Percentiles rank a stretch among this genome's conserved stretches.
Conservation (phyloP, 345 rosid genomes). For the Salix exigua region DNA sequence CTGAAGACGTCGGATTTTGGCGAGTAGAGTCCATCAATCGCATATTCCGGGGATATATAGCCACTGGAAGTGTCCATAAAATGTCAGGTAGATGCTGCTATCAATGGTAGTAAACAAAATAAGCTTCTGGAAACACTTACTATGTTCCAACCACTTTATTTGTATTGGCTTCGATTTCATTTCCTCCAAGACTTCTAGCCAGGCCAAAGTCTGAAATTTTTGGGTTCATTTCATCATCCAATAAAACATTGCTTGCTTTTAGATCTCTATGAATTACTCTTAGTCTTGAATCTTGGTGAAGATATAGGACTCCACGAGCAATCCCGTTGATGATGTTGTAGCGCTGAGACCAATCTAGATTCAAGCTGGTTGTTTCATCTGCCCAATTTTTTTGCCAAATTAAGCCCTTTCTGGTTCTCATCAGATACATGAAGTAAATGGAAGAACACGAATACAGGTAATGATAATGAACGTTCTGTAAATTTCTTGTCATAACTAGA, state of each 20-base stretch:
- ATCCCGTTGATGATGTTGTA: conserved; percentile 31
- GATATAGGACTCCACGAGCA: conserved; percentile 26
- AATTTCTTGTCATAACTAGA: too few species aligned
- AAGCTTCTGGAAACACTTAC: not conserved
- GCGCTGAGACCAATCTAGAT: conserved; percentile 24
- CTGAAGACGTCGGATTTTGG: not conserved
- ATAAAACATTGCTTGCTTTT: not conserved
- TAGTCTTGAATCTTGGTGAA: conserved; percentile 38
- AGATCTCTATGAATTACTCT: conserved; percentile 39
- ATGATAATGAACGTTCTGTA: not conserved
- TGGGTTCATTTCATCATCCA: conserved; percentile 4
- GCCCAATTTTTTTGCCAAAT: not conserved
- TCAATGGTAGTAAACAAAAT: not conserved
- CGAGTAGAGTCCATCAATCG: too few species aligned
- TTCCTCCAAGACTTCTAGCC: not conserved
- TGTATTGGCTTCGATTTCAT: not conserved
- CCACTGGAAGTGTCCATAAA: not conserved
- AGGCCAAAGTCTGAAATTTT: conserved; percentile 3
- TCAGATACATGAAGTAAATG: not conserved
- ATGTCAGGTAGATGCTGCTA: not conserved
- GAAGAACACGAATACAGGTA: not conserved
- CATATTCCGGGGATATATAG: too few species aligned
- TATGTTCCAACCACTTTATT: not conserved
- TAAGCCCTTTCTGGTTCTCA: not conserved
- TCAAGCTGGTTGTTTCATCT: conserved; percentile 20